Evolutionary conservation across 495 filamentous ascomycete genomes (phyloP).

Genomic region (Penicillium cinerascens): DNA sequence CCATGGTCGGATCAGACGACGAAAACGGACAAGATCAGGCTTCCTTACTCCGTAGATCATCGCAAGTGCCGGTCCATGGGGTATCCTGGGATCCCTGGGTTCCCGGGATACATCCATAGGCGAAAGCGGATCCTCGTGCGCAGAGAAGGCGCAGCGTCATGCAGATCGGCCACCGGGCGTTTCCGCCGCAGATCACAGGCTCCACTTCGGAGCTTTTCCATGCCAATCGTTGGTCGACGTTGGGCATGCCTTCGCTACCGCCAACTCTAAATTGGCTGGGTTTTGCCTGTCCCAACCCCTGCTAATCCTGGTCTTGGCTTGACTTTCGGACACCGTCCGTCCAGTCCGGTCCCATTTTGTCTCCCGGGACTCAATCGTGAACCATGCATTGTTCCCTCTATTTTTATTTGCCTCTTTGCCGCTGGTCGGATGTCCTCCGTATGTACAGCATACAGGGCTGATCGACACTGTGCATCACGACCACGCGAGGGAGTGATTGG

Average conservation of each 20-base stretch:
- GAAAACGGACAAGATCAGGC: constrained; percentile 10
- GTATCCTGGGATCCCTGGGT: no score
- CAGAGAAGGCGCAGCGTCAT: constrained; percentile 7
- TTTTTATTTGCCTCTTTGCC: no score
- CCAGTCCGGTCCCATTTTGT: no score
- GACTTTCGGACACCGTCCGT: not conserved
- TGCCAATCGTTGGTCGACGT: constrained; percentile 32
- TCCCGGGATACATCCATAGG: no score
- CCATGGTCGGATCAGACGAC: constrained; percentile 21
- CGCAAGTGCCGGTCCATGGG: constrained; percentile 5
- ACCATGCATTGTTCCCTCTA: no score
- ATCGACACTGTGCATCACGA: constrained; percentile 28
- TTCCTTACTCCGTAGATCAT: constrained; percentile 3
- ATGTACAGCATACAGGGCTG: constrained; percentile 7
- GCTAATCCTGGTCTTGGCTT: not conserved
- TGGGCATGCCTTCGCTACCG: constrained; percentile 25
- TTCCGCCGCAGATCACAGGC: constrained; percentile 39
- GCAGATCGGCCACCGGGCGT: constrained; percentile 35
- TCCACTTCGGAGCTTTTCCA: constrained; percentile 33
- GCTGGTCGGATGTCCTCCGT: no score
- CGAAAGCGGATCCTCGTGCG: constrained; percentile 7
- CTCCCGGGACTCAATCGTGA: no score
- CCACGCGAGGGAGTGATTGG: constrained; percentile 28
- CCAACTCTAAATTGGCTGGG: constrained; percentile 24
- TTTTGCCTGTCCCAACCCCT: not conserved